Evolutionary conservation across 2,329 filamentous ascomycete species (phyloP).

Genomic region (Curvularia spicifera): DNA sequence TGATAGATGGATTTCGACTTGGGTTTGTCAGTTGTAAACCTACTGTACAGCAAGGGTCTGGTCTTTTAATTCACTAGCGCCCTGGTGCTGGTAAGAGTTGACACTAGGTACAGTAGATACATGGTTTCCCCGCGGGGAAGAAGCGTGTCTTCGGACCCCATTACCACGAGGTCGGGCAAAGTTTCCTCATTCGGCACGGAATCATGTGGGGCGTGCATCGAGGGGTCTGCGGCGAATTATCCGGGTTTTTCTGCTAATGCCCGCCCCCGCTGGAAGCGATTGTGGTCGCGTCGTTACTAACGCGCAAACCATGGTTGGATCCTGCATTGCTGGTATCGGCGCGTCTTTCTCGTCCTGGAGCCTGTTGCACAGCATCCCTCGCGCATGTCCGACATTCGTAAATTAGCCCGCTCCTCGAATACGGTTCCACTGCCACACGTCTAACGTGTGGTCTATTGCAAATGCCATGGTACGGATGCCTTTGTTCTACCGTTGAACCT

Average conservation of each 20-base stretch:
- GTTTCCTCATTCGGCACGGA: conserved; percentile 21
- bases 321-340: conserved; percentile 18
- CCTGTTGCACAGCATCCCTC: conserved; percentile 1
- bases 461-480: conserved; percentile 45
- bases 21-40: background rate
- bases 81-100: background rate
- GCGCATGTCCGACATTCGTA: conserved; percentile 24
- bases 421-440: conserved; percentile 5
- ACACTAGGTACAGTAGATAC: background rate
- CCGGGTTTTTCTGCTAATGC: conserved; percentile 11
- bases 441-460: conserved; percentile 8
- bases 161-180: conserved; percentile 14
- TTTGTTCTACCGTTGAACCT: background rate
- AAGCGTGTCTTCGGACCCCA: background rate
- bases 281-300: conserved; percentile 27
- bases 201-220: conserved; percentile 27
- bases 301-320: conserved; percentile 22
- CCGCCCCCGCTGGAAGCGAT: background rate
- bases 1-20: background rate
- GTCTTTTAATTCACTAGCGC: background rate
- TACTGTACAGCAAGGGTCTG: background rate
- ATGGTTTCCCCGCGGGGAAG: background rate
- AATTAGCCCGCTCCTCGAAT: conserved; percentile 16
- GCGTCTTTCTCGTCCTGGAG: conserved; percentile 20
- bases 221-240: conserved; percentile 10